Percentiles rank a stretch among this genome's conserved stretches.
Conservation (phyloP, 805 yeast genomes). For the Starmerella floris region DNA sequence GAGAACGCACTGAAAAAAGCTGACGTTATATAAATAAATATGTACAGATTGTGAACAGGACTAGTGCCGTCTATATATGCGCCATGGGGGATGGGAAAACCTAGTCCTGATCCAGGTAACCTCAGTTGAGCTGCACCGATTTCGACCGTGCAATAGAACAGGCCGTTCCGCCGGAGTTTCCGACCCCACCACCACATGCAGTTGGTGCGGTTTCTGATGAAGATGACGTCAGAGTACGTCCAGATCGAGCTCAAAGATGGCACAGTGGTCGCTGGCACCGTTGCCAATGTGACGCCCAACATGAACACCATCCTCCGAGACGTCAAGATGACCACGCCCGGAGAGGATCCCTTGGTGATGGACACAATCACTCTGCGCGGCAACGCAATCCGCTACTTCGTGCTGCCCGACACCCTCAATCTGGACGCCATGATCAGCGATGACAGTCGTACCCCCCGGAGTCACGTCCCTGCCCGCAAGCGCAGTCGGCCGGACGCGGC, state of each 20-base stretch:
- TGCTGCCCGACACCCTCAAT: conserved; percentile 76
- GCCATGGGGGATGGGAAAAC: too few relatives aligned
- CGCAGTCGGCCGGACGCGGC: conserved; percentile 5
- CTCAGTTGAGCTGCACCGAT: too few relatives aligned
- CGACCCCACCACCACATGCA: too few relatives aligned
- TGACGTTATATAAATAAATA: too few relatives aligned
- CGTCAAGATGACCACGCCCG: conserved; percentile 61
- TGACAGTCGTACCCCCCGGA: conserved; percentile 31
- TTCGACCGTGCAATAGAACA: too few relatives aligned
- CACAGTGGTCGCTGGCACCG: conserved; percentile 68
- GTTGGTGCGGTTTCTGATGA: conserved; percentile 53
- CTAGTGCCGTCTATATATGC: too few relatives aligned
- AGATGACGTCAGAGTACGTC: conserved; percentile 70
- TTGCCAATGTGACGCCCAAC: conserved; percentile 72
- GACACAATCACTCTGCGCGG: conserved; percentile 82
- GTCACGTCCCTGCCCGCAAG: conserved; percentile 9
- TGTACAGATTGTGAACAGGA: too few relatives aligned
- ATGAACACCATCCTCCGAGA: conserved; percentile 79
- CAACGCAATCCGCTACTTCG: conserved; percentile 68
- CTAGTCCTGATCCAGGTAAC: too few relatives aligned
- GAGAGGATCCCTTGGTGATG: conserved; percentile 53
- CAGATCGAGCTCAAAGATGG: conserved; percentile 89
- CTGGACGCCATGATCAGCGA: conserved; percentile 37
- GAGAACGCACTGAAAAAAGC: too few relatives aligned
- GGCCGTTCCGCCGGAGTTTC: too few relatives aligned